Conservation (phyloP, 371 early-diverging fungal genomes). For the Lichtheimia ornata region DNA sequence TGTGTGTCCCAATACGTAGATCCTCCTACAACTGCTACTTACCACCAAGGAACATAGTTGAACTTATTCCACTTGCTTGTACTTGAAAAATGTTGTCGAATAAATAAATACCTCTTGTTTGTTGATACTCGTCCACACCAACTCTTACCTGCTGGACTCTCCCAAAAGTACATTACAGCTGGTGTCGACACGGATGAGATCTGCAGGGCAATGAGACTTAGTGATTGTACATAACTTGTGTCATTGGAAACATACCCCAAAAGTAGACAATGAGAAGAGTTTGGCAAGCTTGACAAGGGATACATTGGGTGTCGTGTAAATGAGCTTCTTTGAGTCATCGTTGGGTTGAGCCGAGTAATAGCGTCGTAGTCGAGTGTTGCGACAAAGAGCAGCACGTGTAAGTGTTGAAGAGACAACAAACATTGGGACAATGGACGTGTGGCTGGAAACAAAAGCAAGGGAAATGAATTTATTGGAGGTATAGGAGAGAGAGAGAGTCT, state of each 20-base stretch:
- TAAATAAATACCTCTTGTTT: neutral
- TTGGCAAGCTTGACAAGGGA: constrained; percentile 39
- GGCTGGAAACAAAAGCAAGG: too few relatives aligned
- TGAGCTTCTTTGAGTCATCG: constrained; percentile 13
- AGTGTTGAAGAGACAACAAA: too few relatives aligned
- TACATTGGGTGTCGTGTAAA: constrained; percentile 42
- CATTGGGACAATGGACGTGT: too few relatives aligned
- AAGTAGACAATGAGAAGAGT: constrained; percentile 41
- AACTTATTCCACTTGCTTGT: constrained; percentile 19
- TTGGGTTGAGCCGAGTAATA: constrained; percentile 8
- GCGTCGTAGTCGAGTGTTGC: constrained; percentile 3
- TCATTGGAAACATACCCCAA: constrained; percentile 28
- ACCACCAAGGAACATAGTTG: constrained; percentile 9
- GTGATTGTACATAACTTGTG: neutral
- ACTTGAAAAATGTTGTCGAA: constrained; percentile 14
- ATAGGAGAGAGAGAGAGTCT: neutral
- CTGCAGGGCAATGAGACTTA: constrained; percentile 14
- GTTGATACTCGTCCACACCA: neutral
- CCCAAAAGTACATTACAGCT: constrained; percentile 46
- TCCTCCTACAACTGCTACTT: neutral
- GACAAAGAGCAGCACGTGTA: neutral
- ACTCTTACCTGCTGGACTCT: constrained; percentile 39
- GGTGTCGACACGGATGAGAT: constrained; percentile 43
- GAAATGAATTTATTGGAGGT: neutral
- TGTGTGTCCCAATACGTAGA: too few relatives aligned